A percentile compares a stretch with the other conserved stretches of the same genome.
phyloP scores from a whole-genome alignment of 495 filamentous ascomycete species.

The Penicillium diatomitis region DNA sequence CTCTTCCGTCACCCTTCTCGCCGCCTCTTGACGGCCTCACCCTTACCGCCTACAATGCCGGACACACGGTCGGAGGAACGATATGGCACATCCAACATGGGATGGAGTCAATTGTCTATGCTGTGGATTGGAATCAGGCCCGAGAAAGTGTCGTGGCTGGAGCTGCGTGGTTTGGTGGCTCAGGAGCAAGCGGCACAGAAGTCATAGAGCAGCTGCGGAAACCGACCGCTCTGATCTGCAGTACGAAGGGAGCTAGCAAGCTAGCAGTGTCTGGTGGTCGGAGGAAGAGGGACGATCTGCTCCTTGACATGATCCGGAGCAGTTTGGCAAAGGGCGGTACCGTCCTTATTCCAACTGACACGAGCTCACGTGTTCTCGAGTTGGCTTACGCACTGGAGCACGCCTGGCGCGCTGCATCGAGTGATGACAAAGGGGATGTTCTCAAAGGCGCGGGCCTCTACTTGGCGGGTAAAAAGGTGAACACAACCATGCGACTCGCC shows the following conservation, averaged over 20 bases:
- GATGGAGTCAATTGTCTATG: conserved; percentile 93
- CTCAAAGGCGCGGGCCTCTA: conserved; percentile 67
- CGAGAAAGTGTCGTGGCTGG: conserved; percentile 88
- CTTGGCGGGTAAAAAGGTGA: conserved; percentile 69
- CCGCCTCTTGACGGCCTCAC: conserved; percentile 86
- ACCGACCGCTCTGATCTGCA: conserved; percentile 88
- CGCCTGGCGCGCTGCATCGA: conserved; percentile 67
- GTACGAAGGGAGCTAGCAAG: conserved; percentile 70
- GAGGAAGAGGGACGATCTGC: conserved; percentile 72
- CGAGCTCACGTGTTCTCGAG: conserved; percentile 88
- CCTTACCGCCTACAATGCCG: conserved; percentile 93
- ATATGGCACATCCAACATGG: conserved; percentile 99
- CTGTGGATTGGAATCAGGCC: conserved; percentile 94
- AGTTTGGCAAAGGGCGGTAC: conserved; percentile 74
- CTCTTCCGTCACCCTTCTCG: conserved; percentile 73
- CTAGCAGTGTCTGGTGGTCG: conserved; percentile 59
- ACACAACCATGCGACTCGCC: conserved; percentile 76
- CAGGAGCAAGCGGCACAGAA: conserved; percentile 72
- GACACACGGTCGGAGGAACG: conserved; percentile 89
- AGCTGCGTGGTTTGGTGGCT: conserved; percentile 83
- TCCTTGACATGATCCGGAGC: conserved; percentile 71
- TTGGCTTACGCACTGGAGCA: conserved; percentile 87
- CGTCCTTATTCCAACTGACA: conserved; percentile 93
- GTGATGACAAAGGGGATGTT: conserved; percentile 37
- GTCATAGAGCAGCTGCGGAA: conserved; percentile 88